These are phyloP conservation scores for Stellera chamaejasme DNA, from an alignment of 345 rosid genomes.

Conservation along the genomic window DNA sequence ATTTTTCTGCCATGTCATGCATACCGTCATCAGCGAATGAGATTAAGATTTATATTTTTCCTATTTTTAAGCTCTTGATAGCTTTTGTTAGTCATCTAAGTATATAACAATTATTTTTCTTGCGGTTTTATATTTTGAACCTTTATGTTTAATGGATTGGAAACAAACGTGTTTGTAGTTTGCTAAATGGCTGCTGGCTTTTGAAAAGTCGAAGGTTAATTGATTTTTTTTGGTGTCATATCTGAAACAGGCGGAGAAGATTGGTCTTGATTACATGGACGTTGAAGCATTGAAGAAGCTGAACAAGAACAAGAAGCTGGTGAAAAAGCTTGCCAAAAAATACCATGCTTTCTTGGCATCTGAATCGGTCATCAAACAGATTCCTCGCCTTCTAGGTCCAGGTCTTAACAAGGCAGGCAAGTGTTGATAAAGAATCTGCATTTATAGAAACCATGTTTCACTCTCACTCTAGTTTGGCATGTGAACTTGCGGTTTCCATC, in stretches of 20 bases:
- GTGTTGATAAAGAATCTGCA: slow-evolving; percentile 5
- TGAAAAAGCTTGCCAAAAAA: slow-evolving; percentile 61
- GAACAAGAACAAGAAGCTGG: slow-evolving; percentile 61
- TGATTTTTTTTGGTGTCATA: background rate
- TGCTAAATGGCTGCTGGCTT: background rate
- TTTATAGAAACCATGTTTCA: background rate
- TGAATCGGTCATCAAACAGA: slow-evolving; percentile 78
- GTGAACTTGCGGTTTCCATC: slow-evolving; percentile 41
- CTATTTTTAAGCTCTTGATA: background rate
- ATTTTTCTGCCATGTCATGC: background rate
- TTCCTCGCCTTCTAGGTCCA: slow-evolving; percentile 78
- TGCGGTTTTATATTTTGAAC: background rate
- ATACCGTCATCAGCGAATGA: background rate
- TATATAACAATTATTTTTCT: background rate
- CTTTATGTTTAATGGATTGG: background rate
- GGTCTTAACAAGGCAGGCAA: slow-evolving; percentile 94
- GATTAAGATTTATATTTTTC: background rate
- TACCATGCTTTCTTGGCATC: slow-evolving; percentile 74
- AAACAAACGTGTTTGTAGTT: background rate
- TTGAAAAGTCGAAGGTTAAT: background rate
- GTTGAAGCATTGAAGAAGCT: slow-evolving; percentile 59
- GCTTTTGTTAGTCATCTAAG: background rate
- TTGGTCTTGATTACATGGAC: slow-evolving; percentile 50
- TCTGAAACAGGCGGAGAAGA: slow-evolving; percentile 40
- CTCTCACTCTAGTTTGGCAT: slow-evolving; percentile 29